phyloP scores from a whole-genome alignment of 768 basidiomycete species.

The Xerocomellus chrysenteron region DNA sequence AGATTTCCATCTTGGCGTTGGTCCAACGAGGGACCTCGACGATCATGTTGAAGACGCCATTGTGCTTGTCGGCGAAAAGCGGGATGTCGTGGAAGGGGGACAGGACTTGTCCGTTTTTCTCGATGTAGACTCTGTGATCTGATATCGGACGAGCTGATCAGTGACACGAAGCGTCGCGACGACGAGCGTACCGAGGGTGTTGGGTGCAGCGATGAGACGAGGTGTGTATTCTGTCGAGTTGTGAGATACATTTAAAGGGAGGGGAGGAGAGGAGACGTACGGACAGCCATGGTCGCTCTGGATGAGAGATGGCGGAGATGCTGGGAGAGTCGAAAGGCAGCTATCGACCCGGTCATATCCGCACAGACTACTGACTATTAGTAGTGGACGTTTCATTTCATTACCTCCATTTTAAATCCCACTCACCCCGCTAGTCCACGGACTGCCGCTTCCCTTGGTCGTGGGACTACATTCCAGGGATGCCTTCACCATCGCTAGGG shows the following conservation, averaged over 20 bases:
- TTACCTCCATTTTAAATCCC: conserved; percentile 1
- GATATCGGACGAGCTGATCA: conserved; percentile 28
- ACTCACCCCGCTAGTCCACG: conserved; percentile 29
- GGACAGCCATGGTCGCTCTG: conserved; percentile 43
- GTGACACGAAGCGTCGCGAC: conserved; percentile 5
- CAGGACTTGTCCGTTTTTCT: conserved; percentile 81
- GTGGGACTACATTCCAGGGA: too few relatives aligned
- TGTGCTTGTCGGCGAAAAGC: conserved; percentile 93
- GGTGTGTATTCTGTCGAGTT: conserved; percentile 57
- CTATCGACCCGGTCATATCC: conserved; percentile 30
- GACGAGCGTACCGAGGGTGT: conserved; percentile 79
- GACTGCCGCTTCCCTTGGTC: conserved; percentile 31
- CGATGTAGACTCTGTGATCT: conserved; percentile 96
- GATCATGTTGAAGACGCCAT: conserved; percentile 97
- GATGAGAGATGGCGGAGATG: conserved; percentile 60
- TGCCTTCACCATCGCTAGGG: too few relatives aligned
- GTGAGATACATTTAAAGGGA: conserved; percentile 1
- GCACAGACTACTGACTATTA: not conserved
- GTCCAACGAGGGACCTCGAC: conserved; percentile 99
- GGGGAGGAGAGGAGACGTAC: conserved; percentile 12
- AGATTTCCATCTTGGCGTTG: conserved; percentile 99
- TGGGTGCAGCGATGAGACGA: conserved; percentile 81
- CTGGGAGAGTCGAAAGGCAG: conserved; percentile 52
- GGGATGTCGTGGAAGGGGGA: conserved; percentile 96
- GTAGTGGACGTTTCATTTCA: too few relatives aligned